phyloP scores from a whole-genome alignment of 371 early-diverging fungal species.

The Blakeslea trispora region DNA sequence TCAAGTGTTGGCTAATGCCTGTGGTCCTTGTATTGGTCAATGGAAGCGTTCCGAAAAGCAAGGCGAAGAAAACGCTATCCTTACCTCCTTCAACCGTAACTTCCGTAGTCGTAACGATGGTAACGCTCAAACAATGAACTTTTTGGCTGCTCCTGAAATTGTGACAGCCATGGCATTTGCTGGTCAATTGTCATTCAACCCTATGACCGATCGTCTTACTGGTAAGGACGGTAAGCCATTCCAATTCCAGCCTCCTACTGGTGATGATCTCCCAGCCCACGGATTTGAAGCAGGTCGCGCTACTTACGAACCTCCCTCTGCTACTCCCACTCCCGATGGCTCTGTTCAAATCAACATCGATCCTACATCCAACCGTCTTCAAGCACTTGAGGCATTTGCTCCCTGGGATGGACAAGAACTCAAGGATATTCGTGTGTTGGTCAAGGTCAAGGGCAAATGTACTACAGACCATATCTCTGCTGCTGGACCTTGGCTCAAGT shows the following conservation, averaged over 20 bases:
- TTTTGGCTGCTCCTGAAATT: constrained; percentile 94
- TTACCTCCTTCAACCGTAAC: constrained; percentile 97
- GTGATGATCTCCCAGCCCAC: constrained; percentile 81
- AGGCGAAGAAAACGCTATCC: constrained; percentile 83
- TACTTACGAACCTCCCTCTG: constrained; percentile 59
- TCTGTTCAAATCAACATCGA: constrained; percentile 65
- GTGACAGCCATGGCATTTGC: constrained; percentile 93
- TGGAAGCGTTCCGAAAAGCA: constrained; percentile 83
- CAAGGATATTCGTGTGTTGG: constrained; percentile 71
- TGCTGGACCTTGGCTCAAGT: constrained; percentile 97
- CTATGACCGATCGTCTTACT: constrained; percentile 78
- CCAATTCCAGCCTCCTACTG: constrained; percentile 81
- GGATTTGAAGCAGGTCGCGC: constrained; percentile 86
- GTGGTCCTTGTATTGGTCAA: constrained; percentile 90
- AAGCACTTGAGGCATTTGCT: constrained; percentile 82
- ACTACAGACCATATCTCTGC: constrained; percentile 97
- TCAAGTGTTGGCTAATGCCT: constrained; percentile 86
- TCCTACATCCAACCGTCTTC: constrained; percentile 80
- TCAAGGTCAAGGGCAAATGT: constrained; percentile 96
- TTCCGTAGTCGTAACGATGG: constrained; percentile 96
- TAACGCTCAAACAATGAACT: constrained; percentile 92
- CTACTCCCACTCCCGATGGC: constrained; percentile 62
- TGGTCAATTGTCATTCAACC: constrained; percentile 91
- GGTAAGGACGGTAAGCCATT: constrained; percentile 75
- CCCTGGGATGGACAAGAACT: constrained; percentile 84